A percentile compares a stretch with the other conserved stretches of the same genome.
phyloP scores from a whole-genome alignment of 495 filamentous ascomycete species.

The Hypoxylon rickii region DNA sequence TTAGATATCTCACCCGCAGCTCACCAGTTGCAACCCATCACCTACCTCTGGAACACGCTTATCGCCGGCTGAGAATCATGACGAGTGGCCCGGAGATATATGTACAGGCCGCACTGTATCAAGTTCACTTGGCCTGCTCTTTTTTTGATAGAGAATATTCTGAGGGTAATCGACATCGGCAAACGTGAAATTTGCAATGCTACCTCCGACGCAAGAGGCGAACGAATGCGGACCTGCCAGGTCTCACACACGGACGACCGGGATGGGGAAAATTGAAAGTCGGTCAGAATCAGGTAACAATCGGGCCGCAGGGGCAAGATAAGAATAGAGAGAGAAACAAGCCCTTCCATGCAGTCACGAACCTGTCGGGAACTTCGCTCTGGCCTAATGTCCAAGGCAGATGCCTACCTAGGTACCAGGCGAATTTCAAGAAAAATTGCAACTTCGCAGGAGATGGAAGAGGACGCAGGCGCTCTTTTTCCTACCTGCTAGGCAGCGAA shows the following conservation, averaged over 20 bases:
- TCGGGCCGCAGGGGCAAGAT: conserved; percentile 28
- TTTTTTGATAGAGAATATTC: neutral
- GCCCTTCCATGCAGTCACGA: conserved; percentile 14
- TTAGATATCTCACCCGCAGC: conserved; percentile 19
- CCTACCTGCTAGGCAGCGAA: conserved; percentile 1
- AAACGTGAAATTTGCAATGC: neutral
- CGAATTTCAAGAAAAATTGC: neutral
- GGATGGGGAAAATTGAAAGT: conserved; percentile 9
- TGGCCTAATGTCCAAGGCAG: neutral
- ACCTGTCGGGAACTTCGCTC: conserved; percentile 1
- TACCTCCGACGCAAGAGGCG: conserved; percentile 10
- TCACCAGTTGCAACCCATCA: conserved; percentile 29
- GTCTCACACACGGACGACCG: conserved; percentile 14
- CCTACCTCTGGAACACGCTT: conserved; percentile 20
- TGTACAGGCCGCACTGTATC: conserved; percentile 6
- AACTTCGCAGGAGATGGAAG: conserved; percentile 8
- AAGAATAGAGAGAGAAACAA: conserved; percentile 7
- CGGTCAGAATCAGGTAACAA: conserved; percentile 30
- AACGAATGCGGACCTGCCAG: conserved; percentile 7
- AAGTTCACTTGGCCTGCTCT: conserved; percentile 7
- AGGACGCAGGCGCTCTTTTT: neutral
- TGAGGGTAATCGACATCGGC: conserved; percentile 17
- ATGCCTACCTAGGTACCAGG: neutral
- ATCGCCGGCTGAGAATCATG: conserved; percentile 16
- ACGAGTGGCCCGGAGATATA: conserved; percentile 1